Base-by-base conservation (phyloP, 768 basidiomycete genomes). In the Phallus indusiatus region DNA sequence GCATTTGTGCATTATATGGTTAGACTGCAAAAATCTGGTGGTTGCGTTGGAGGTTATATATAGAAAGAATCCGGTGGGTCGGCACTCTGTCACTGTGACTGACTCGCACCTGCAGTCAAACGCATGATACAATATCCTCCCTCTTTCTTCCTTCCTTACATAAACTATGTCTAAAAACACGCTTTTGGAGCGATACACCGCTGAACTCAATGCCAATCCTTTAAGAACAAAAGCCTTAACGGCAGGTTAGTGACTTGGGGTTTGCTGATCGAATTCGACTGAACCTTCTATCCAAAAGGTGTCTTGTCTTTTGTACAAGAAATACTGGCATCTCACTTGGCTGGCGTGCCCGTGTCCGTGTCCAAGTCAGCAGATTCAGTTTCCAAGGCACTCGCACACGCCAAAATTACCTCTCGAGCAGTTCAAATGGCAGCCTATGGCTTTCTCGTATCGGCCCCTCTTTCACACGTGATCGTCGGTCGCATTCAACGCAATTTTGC, bases 371-470 rank as follows among this genome's bases (percentile, higher is more conserved):
- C 82, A 1, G 76, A 86, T 1, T 62, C 75, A 21, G 66, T 82
- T 62, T 65, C 76, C 54, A 82, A 80, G 63, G 67, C 74, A 17
- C 78, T 87, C 52, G 82, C 80, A 5, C 74, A 71, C 51, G 73
- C 74, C 5, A 83, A 88, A 68, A 70, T 92, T 54, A 77, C 90
- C 67, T 59, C 74, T 61, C 86, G 84, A 65, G 88, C 92, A 7
- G 57, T 88, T 65, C 91, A 94, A 71, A 90, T 94, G 85, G 87
- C 82, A 0, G 53, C 86, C 20, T 93, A 91, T 67, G 92, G 92
- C 61, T 83, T 88, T 73, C 76, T 87, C 64, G 78, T 94, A 46
- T 90, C 90, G 12, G 92, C 90, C 6, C 92, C 92, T 0, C 69
- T 94, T 33, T 78, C 83, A 47, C 92, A 94, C 67, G 71, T 78